Evolutionary conservation across 1,139 yeast species (phyloP), one percentile per base, ranked within the genome.

Genomic region (Yamadazyma diddensiae): DNA sequence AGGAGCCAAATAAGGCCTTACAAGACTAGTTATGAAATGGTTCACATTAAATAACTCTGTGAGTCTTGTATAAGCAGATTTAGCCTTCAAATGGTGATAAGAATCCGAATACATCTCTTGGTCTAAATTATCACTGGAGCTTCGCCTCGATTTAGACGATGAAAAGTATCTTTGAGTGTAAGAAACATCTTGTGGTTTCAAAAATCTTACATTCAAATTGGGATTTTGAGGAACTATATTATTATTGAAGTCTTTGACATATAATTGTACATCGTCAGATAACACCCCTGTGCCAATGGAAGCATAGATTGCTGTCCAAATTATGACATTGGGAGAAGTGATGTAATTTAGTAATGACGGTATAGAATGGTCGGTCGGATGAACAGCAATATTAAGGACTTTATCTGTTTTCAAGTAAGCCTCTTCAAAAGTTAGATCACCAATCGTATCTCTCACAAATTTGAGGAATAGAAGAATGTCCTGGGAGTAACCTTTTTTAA

Each of bases 31-130:
- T 16, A 92, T 71, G 50, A 87, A 90, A 55, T 88, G 94, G 57
- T 92, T 92, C 15, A 92, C 97, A 50, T 92, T 92, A 63, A 90
- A 92, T 38, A 90, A 69, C 53, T 92, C 97, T 0, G 97, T 84
- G 30, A 92, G 70, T 37, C 95, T 66, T 0, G 94, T 84, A 54
- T 90, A 92, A 0, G 96, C 94, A 5, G 86, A 78, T 33, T 59
- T 61, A 11, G 60, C 60, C 34, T 55, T 53, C 13, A 52, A 42
- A 35, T 55, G 55, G 31, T 45, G 48, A 21, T 43, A 47, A 29
- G 46, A 37, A 15, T 43, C 40, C 2, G 43, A 38, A 16, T 28
- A 26, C 5, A 36, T 24, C 13, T 43, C 45, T 6, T 45, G 41
- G 13, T 41, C 39, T 4, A 40, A 40, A 26, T 42, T 45, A 10